Evolutionary conservation across 129 eudicot genomes (phyloP).

Genomic region (Helichrysum umbraculigerum): DNA sequence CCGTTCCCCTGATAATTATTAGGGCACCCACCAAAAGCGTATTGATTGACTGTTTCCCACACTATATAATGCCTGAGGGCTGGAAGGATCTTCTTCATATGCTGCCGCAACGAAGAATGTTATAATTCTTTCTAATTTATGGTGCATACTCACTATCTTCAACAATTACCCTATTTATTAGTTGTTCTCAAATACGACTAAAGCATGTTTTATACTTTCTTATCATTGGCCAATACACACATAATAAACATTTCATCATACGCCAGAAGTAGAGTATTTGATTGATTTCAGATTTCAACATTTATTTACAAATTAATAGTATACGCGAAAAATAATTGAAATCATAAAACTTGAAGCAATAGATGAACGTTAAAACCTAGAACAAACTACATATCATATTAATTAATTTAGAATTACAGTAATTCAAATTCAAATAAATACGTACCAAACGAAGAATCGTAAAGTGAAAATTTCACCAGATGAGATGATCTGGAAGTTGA

Average conservation of each 20-base stretch:
- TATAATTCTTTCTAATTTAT: too few relatives aligned
- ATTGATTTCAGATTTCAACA: conserved; percentile 12
- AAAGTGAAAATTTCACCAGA: conserved; percentile 4
- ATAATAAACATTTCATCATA: conserved; percentile 8
- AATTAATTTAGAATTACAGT: not conserved
- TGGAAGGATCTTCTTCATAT: too few relatives aligned
- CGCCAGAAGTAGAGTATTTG: not conserved
- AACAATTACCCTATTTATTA: too few relatives aligned
- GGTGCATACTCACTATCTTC: too few relatives aligned
- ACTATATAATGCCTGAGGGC: too few relatives aligned
- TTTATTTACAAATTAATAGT: conserved; percentile 5
- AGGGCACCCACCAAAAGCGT: too few relatives aligned
- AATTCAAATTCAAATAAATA: conserved; percentile 5
- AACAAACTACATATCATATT: conserved; percentile 9
- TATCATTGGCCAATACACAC: not conserved
- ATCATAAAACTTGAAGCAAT: not conserved
- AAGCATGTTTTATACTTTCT: not conserved
- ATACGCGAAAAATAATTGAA: not conserved
- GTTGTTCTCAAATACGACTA: not conserved
- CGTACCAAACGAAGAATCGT: conserved; percentile 25
- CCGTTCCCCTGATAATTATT: too few relatives aligned
- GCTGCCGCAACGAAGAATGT: too few relatives aligned
- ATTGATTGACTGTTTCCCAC: too few relatives aligned
- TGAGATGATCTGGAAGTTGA: conserved; percentile 11
- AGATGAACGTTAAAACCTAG: not conserved